Conservation (phyloP, 176 grass and related monocot species). For the Miscanthus lutarioriparius region DNA sequence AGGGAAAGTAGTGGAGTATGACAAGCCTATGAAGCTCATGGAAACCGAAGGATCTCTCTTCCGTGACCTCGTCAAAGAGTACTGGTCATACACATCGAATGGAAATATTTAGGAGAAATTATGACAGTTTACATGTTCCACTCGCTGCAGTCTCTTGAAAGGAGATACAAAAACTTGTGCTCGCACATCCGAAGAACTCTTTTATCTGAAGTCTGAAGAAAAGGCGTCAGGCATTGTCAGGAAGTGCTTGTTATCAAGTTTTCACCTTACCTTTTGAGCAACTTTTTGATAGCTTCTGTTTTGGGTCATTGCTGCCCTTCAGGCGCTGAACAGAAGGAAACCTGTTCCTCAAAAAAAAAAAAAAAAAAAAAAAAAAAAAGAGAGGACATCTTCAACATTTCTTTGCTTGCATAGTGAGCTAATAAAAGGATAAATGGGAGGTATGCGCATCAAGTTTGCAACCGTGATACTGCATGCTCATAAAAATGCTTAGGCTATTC, state of each 20-base stretch:
- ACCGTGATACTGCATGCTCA: neutral
- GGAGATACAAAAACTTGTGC: neutral
- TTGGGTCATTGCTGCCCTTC: neutral
- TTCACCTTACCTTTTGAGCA: neutral
- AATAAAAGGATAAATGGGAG: neutral
- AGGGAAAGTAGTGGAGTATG: conserved; percentile 72
- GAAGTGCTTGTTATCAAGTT: neutral
- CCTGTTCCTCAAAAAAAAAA: neutral
- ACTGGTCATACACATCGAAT: conserved; percentile 61
- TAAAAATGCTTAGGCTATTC: neutral
- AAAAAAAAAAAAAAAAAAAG: neutral
- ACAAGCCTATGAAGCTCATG: conserved; percentile 71
- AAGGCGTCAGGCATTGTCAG: neutral
- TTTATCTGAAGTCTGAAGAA: neutral
- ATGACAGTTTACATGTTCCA: neutral
- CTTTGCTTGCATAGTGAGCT: neutral
- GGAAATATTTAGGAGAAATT: neutral
- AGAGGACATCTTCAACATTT: neutral
- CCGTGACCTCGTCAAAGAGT: conserved; percentile 63
- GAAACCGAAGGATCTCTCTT: conserved; percentile 74
- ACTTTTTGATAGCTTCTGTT: neutral
- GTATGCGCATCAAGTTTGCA: neutral
- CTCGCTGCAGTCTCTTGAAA: neutral
- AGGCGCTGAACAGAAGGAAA: neutral
- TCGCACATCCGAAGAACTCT: neutral